Base-by-base conservation (phyloP, 306 rosid species). In the Delonix regia region DNA sequence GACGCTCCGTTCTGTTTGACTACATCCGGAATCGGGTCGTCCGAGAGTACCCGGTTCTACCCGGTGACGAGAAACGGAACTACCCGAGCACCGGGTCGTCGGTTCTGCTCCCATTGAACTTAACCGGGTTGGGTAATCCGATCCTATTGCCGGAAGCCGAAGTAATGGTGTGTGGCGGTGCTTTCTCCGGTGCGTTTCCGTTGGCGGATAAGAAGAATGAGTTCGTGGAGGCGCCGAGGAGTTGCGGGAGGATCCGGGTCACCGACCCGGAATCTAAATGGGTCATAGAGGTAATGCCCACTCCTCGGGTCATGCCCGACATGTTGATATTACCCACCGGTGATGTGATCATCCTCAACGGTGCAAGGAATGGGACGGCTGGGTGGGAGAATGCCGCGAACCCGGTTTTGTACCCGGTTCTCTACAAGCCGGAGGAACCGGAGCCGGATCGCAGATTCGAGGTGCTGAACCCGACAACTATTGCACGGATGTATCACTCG, bases 71-170 rank as follows among this genome's bases (percentile, higher is more conserved):
- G 30, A 90, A 88, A 18, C n/a, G 97, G 33, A 88, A 82, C 64
- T 91, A 93, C 53, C 98, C 97, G 0, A 90, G 95, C n/a, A 91
- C 97, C 0, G 95, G 97, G 0, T 93, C 98, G 1, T 87, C 98
- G 8, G 93, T 87, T 22, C 73, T 93, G 33, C 81, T 93, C 1
- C 98, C 95, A 0, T 13, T 93, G 0, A 78, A 69, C 8, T 28
- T 92, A 4, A 67, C 69, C 4, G 83, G 81, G 1, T 69, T 84
- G 16, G 14, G 3, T 0, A 42, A 75, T 16, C 49, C 61, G 6
- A 67, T 42, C 6, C 53, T 9, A 4, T 57, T 81, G 0, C 89
- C 91, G 0, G 83, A 80, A 0, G 92, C 87, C 0, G 95, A 93
- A 73, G 81, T 93, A 0, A 62, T 93, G 89, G n/a, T 93, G 0